Evolutionary conservation across 2,329 filamentous ascomycete genomes (phyloP).

Genomic region (Karstenula rhodostoma): DNA sequence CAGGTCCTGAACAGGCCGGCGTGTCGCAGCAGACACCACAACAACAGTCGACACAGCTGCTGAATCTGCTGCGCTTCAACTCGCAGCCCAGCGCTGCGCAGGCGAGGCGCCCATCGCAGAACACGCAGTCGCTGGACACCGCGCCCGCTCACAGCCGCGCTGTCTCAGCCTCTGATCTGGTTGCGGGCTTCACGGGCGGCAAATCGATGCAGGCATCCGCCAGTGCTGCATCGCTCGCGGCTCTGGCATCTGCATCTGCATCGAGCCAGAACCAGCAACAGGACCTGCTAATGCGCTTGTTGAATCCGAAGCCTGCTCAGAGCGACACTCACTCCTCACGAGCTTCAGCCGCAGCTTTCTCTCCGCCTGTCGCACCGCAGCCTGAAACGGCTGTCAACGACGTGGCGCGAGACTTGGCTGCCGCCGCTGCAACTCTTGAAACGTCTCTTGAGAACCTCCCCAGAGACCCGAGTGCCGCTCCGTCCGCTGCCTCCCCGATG

Average conservation of each 20-base stretch:
- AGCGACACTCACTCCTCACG: slow-evolving; percentile 37
- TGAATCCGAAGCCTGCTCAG: slow-evolving; percentile 70
- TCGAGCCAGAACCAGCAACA: slow-evolving; percentile 75
- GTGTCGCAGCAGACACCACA: slow-evolving; percentile 51
- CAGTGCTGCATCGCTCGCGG: slow-evolving; percentile 35
- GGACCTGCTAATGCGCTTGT: slow-evolving; percentile 82
- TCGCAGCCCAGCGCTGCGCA: slow-evolving; percentile 53
- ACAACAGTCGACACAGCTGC: slow-evolving; percentile 62
- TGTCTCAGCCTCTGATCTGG: slow-evolving; percentile 65
- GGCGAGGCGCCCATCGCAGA: slow-evolving; percentile 44
- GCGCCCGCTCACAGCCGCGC: slow-evolving; percentile 43
- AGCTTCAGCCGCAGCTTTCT: slow-evolving; percentile 37
- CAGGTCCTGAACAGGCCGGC: slow-evolving; percentile 51
- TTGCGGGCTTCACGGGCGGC: slow-evolving; percentile 63
- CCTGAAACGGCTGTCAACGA: slow-evolving; percentile 55
- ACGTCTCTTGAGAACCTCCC: slow-evolving; percentile 52
- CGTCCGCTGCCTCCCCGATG: slow-evolving; percentile 37
- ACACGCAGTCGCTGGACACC: slow-evolving; percentile 28
- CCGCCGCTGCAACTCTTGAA: slow-evolving; percentile 55
- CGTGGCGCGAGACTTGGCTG: slow-evolving; percentile 55
- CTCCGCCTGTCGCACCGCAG: slow-evolving; percentile 41
- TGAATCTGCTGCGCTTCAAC: slow-evolving; percentile 72
- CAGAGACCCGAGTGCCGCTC: slow-evolving; percentile 37
- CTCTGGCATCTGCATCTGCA: slow-evolving; percentile 37
- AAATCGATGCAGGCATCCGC: slow-evolving; percentile 48